These are phyloP conservation scores for Pleodorina starrii DNA, from an alignment of 139 green algal genomes.

Conservation along the genomic window DNA sequence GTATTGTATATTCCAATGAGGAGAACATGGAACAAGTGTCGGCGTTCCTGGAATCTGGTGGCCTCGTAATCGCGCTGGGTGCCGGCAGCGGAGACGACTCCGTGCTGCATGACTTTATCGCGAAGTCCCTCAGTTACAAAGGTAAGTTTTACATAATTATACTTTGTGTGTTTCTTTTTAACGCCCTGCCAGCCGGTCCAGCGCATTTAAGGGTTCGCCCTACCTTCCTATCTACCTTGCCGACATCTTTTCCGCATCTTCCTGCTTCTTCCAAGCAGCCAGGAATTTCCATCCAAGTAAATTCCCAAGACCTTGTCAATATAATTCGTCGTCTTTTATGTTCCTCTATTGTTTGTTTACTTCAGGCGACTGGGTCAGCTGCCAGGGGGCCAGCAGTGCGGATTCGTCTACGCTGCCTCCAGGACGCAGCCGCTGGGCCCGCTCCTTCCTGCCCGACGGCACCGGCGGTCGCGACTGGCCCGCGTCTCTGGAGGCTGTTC, in stretches of 20 bases:
- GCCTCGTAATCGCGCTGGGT: neutral
- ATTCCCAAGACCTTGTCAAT: no score
- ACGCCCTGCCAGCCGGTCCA: no score
- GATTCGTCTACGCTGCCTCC: neutral
- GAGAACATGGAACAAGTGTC: neutral
- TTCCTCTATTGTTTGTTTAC: no score
- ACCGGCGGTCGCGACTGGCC: neutral
- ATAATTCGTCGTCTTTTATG: no score
- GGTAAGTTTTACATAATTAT: neutral
- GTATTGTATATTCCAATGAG: neutral
- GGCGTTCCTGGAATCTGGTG: neutral
- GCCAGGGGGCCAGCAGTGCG: no score
- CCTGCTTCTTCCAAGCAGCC: no score
- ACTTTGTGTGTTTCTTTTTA: no score
- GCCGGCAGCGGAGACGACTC: neutral
- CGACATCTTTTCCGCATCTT: no score
- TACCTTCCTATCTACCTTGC: no score
- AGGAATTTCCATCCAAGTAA: no score
- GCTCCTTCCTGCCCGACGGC: neutral
- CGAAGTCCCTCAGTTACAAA: neutral
- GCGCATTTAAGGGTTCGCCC: no score
- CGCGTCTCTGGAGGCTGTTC: neutral
- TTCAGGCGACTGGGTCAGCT: no score
- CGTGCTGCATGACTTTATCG: neutral
- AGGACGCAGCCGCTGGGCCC: neutral